A percentile compares a stretch with the other conserved stretches of the same genome.
These are phyloP conservation scores for Protomyces lactucae-debilis DNA, from an alignment of 1,139 yeast species.

Conservation along the genomic window DNA sequence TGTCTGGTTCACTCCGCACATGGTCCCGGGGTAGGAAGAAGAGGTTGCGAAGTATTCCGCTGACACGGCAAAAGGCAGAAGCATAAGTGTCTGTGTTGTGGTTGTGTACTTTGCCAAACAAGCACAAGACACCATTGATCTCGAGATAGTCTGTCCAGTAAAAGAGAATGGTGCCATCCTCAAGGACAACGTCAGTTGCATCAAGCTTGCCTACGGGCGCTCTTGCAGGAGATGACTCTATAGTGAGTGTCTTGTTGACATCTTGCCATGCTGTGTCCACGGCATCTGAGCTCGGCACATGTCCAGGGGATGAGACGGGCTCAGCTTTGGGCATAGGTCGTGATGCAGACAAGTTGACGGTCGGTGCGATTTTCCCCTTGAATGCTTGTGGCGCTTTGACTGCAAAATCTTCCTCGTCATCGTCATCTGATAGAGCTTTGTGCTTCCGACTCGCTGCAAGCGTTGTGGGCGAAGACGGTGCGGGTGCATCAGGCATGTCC, in stretches of 20 bases:
- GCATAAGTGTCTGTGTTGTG: slow-evolving; percentile 46
- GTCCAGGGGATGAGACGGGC: slow-evolving; percentile 3
- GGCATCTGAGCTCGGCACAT: slow-evolving; percentile 31
- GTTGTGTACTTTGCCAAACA: slow-evolving; percentile 78
- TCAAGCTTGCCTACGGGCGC: slow-evolving; percentile 20
- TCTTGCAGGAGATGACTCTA: slow-evolving; percentile 9
- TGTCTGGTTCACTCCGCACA: slow-evolving; percentile 38
- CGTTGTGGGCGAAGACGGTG: slow-evolving; percentile 21
- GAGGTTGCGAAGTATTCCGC: slow-evolving; percentile 64
- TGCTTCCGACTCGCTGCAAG: not conserved
- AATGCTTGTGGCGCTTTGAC: slow-evolving; percentile 31
- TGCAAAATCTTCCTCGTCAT: slow-evolving; percentile 34
- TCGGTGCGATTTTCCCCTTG: not conserved
- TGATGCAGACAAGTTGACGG: slow-evolving; percentile 30
- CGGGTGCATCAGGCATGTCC: not conserved
- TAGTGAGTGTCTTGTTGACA: slow-evolving; percentile 15
- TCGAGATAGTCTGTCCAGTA: slow-evolving; percentile 91
- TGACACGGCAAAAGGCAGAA: slow-evolving; percentile 74
- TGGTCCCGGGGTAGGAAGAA: slow-evolving; percentile 70
- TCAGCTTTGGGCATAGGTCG: slow-evolving; percentile 2
- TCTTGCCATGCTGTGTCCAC: slow-evolving; percentile 28
- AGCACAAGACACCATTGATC: slow-evolving; percentile 58
- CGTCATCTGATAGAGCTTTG: slow-evolving; percentile 28
- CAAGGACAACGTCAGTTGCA: slow-evolving; percentile 34
- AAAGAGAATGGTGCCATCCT: slow-evolving; percentile 56